Conservation (phyloP, 108 stramenopile species). For the Pseudonitzschia delicatissima region DNA sequence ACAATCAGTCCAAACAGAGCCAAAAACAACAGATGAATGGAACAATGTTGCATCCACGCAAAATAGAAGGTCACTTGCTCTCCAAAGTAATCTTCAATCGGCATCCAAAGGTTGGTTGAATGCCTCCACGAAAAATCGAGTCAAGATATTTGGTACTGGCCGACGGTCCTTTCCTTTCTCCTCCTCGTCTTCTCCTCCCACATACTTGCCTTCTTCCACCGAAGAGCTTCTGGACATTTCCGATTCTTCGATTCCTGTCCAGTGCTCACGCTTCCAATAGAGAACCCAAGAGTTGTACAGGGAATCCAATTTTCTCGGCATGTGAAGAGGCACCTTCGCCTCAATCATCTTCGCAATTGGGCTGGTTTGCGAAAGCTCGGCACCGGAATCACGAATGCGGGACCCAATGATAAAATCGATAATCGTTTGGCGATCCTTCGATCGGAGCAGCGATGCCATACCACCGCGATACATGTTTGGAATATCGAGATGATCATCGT, state of each 20-base stretch:
- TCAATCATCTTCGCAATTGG: slow-evolving; percentile 82
- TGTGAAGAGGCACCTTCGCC: slow-evolving; percentile 81
- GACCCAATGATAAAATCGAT: slow-evolving; percentile 90
- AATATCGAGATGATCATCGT: slow-evolving; percentile 54
- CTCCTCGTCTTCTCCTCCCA: not conserved
- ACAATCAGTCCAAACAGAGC: slow-evolving; percentile 72
- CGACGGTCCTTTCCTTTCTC: slow-evolving; percentile 5
- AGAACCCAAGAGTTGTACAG: slow-evolving; percentile 71
- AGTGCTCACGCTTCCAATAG: slow-evolving; percentile 71
- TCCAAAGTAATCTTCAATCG: slow-evolving; percentile 96
- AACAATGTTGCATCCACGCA: slow-evolving; percentile 95
- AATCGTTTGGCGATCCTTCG: slow-evolving; percentile 78
- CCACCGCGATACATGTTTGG: slow-evolving; percentile 46
- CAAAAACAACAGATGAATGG: slow-evolving; percentile 72
- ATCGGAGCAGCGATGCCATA: slow-evolving; percentile 69
- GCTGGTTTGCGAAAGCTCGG: slow-evolving; percentile 77
- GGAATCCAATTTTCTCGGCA: slow-evolving; percentile 68
- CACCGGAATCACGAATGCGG: slow-evolving; percentile 86
- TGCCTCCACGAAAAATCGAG: slow-evolving; percentile 71
- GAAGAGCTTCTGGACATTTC: not conserved
- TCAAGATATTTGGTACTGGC: slow-evolving; percentile 48
- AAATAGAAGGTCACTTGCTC: slow-evolving; percentile 98
- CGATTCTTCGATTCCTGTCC: slow-evolving; percentile 30
- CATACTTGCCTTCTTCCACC: slow-evolving; percentile 12
- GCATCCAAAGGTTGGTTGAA: slow-evolving; percentile 90